Conservation (phyloP, 2,329 filamentous ascomycete species). For the Aspergillus hiratsukae region DNA sequence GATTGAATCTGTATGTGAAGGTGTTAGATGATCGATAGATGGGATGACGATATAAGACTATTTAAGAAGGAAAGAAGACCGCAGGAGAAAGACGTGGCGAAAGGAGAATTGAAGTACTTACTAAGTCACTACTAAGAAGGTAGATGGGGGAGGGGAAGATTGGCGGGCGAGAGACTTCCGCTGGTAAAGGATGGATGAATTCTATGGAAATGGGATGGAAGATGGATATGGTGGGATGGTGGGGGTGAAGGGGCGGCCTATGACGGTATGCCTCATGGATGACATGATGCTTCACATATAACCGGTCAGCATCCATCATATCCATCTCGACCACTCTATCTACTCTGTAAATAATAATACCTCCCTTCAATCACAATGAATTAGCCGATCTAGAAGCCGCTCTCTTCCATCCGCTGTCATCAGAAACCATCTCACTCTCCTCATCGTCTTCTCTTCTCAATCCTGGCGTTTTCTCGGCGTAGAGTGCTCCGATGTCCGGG, state of each 20-base stretch:
- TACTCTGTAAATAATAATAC: neutral
- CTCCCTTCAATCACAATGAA: neutral
- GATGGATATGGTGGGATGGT: neutral
- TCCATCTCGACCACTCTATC: neutral
- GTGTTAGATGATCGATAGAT: neutral
- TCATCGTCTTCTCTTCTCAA: neutral
- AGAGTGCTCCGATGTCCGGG: constrained; percentile 28
- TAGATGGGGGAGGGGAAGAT: neutral
- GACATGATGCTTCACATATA: neutral
- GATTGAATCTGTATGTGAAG: neutral
- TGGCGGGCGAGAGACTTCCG: neutral
- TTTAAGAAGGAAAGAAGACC: neutral
- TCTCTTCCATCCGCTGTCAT: neutral
- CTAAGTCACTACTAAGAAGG: neutral
- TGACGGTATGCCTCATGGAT: neutral
- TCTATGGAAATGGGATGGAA: neutral
- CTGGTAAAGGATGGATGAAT: neutral
- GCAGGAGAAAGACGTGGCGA: neutral
- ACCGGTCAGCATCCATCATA: neutral
- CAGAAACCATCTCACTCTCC: neutral
- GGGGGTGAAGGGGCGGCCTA: too few relatives aligned
- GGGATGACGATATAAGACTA: neutral
- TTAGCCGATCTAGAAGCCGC: neutral
- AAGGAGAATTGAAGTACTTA: neutral
- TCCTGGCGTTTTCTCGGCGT: constrained; percentile 18